These are phyloP conservation scores for Paraphaeosphaeria minitans DNA, from an alignment of 2,329 filamentous ascomycete genomes.

Conservation along the genomic window DNA sequence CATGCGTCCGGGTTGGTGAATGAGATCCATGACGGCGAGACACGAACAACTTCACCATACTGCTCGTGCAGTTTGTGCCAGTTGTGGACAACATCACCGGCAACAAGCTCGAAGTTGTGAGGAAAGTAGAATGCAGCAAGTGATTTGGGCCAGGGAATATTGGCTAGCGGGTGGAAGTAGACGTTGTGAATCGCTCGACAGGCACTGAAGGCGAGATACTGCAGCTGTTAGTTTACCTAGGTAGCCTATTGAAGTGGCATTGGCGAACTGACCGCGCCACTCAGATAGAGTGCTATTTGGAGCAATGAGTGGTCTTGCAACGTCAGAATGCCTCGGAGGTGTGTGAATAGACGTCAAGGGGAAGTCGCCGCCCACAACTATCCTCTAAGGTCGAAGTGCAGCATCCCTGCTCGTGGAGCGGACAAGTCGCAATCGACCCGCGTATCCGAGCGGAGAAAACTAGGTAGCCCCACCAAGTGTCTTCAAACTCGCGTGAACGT, in stretches of 20 bases:
- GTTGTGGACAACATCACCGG: slow-evolving; percentile 15
- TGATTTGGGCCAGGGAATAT: slow-evolving; percentile 47
- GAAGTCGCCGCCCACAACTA: not conserved
- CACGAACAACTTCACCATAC: slow-evolving; percentile 14
- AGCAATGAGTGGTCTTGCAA: not conserved
- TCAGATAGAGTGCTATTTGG: not conserved
- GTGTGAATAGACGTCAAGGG: not conserved
- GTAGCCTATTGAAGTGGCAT: not conserved
- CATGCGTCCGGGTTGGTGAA: slow-evolving; percentile 21
- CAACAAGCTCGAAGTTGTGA: slow-evolving; percentile 18
- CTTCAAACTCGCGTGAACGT: not conserved
- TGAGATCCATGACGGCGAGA: slow-evolving; percentile 10
- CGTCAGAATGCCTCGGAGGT: not conserved
- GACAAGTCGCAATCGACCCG: not conserved
- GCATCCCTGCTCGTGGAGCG: slow-evolving; percentile 1
- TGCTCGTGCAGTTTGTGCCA: slow-evolving; percentile 12
- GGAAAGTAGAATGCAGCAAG: slow-evolving; percentile 26
- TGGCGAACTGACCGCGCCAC: not conserved
- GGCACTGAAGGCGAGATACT: slow-evolving; percentile 16
- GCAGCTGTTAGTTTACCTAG: not conserved
- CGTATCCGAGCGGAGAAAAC: slow-evolving; percentile 3
- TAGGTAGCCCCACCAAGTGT: not conserved
- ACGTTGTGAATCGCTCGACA: slow-evolving; percentile 35
- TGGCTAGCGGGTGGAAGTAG: slow-evolving; percentile 47
- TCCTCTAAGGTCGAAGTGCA: not conserved